Base-by-base conservation (phyloP, 805 yeast species). In the Starmerella vitae region DNA sequence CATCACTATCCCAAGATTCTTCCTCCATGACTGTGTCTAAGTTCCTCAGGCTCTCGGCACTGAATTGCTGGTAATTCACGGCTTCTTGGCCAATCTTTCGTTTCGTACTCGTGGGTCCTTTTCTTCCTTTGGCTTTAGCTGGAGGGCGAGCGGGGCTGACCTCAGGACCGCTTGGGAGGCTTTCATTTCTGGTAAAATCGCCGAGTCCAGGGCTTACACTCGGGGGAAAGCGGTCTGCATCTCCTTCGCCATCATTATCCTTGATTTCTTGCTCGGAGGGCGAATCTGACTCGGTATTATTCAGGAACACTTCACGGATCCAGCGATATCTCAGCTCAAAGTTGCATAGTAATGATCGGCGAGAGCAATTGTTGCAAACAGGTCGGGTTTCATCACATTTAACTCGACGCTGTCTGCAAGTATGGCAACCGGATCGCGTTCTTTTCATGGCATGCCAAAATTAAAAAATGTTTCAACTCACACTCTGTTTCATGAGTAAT, bases 381-480 rank as follows among this genome's bases (percentile, higher is more conserved):
- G 80, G 81, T n/a, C 71, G 60, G 22, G 62, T 59, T 54, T 76
- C 82, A 55, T 76, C 79, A 55, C 82, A 75, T 48, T 75, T 76
- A 52, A 75, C 71, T 29, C 78, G 62, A 30, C 81, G 65, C 35
- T 65, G 62, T 50, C 75, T 74, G 56, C 82, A 75, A 17, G 76
- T 73, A 3, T 72, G 74, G 58, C 91, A 79, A n/a, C 91, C 88
- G 37, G 39, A 20, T 14, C 52, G 39, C 38, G 52, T 49, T 4
- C 53, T 41, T 27, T 44, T 46, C 48, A 44, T 44, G 10, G 30
- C 30, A 27, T 31, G 25, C 21, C 12, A 31, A 31, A 31, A 8
- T 20, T 14, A 8, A 31, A 12, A 31, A 31, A 27, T 8, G 10
- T n/a, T 14, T 14, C 14, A n/a, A 14, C 30, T 6, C 7, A 12